phyloP scores from a whole-genome alignment of 257 asterid genomes.

The Coffea eugenioides region DNA sequence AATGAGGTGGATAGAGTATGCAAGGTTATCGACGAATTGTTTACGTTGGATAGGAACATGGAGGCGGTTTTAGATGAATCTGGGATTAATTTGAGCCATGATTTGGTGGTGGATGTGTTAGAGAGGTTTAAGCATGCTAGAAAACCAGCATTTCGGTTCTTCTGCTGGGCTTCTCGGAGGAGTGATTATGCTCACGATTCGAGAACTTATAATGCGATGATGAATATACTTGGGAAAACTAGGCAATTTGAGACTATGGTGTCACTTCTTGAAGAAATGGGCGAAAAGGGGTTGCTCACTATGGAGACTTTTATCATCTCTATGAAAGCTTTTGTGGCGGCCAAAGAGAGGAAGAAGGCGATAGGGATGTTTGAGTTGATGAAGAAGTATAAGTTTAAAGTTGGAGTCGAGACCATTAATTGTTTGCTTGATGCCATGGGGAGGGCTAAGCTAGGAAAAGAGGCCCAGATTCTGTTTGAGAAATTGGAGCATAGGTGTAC shows the following conservation, averaged over 20 bases:
- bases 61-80: conserved; percentile 85
- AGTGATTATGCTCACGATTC: conserved; percentile 62
- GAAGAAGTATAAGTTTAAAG: conserved; percentile 68
- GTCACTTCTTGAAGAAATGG: conserved; percentile 80
- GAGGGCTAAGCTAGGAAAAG: conserved; percentile 82
- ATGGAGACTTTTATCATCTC: conserved; percentile 62
- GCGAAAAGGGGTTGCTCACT: conserved; percentile 66
- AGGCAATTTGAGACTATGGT: conserved; percentile 94
- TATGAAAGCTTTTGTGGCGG: conserved; percentile 73
- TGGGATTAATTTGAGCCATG: conserved; percentile 55
- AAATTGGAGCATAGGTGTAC: conserved; percentile 64
- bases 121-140: conserved; percentile 78
- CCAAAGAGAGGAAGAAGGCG: conserved; percentile 81
- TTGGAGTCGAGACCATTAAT: conserved; percentile 61
- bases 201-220: conserved; percentile 65
- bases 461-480: conserved; percentile 65
- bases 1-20: conserved; percentile 70
- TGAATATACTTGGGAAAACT: conserved; percentile 72
- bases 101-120: conserved; percentile 68
- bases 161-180: conserved; percentile 65
- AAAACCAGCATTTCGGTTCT: conserved; percentile 85
- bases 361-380: conserved; percentile 71
- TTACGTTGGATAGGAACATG: conserved; percentile 80
- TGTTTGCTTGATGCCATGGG: conserved; percentile 81
- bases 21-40: conserved; percentile 70